Evolutionary conservation across 768 basidiomycete species (phyloP).

Genomic region (Brasilioporus rufonigricans): DNA sequence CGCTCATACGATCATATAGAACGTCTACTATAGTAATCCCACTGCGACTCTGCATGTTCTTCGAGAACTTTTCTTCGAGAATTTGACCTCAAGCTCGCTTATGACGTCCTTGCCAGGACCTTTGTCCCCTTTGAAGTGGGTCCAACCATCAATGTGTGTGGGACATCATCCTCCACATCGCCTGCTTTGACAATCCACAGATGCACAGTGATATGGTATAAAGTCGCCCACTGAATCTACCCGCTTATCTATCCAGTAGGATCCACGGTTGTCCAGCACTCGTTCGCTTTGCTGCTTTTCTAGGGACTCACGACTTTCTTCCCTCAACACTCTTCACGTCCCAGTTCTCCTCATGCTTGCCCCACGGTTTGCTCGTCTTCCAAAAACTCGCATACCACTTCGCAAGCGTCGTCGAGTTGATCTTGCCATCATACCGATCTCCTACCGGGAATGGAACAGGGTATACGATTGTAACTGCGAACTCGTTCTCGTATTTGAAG

Average conservation of each 20-base stretch:
- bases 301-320: background rate
- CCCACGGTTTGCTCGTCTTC: background rate
- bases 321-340: background rate
- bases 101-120: background rate
- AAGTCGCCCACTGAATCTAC: background rate
- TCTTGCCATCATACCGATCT: conserved; percentile 10
- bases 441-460: conserved; percentile 3
- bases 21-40: background rate
- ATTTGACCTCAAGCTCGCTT: background rate
- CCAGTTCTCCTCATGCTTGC: background rate
- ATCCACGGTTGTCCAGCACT: background rate
- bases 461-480: background rate
- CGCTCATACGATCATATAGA: background rate
- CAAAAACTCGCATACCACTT: conserved; percentile 1
- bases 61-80: background rate
- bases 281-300: background rate
- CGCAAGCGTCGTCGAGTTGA: conserved; percentile 4
- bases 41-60: background rate
- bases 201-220: background rate
- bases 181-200: background rate
- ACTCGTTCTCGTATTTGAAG: conserved; percentile 5
- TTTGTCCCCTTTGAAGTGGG: background rate
- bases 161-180: background rate
- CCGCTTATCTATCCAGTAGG: background rate
- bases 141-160: background rate